These are phyloP conservation scores for Globisporangium yorkense DNA, from an alignment of 352 stramenopile species.

Conservation along the genomic window DNA sequence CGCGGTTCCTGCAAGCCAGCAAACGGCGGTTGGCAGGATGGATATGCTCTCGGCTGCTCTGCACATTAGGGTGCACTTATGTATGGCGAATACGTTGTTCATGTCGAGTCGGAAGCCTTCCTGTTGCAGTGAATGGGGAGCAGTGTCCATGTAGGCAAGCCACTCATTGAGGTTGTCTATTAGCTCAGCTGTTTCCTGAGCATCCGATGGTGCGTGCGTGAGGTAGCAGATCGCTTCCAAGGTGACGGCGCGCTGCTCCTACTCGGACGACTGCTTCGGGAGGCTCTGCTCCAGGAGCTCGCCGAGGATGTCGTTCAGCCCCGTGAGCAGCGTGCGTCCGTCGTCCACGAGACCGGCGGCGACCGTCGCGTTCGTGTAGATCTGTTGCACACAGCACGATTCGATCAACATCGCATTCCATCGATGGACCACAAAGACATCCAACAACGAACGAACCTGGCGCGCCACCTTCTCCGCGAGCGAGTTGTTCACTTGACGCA, in stretches of 20 bases:
- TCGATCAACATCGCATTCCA: not conserved
- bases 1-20: not conserved
- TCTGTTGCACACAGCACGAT: constrained; percentile 63
- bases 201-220: not conserved
- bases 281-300: constrained; percentile 73
- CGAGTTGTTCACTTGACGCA: constrained; percentile 80
- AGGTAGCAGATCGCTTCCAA: not conserved
- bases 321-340: constrained; percentile 93
- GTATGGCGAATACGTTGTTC: not conserved
- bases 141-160: not conserved
- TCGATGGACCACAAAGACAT: too few species aligned
- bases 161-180: not conserved
- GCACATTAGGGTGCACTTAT: not conserved
- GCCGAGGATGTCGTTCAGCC: constrained; percentile 94
- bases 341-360: constrained; percentile 98
- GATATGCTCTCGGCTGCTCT: not conserved
- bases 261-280: constrained; percentile 37
- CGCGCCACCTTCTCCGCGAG: constrained; percentile 82
- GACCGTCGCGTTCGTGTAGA: constrained; percentile 99
- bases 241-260: not conserved
- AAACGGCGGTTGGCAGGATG: not conserved
- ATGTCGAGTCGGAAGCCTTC: not conserved
- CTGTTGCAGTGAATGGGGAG: not conserved
- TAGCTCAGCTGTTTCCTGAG: not conserved
- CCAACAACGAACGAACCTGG: constrained; percentile 32